Conservation (phyloP, 108 stramenopile genomes). For the Cyclotella kingstonii region DNA sequence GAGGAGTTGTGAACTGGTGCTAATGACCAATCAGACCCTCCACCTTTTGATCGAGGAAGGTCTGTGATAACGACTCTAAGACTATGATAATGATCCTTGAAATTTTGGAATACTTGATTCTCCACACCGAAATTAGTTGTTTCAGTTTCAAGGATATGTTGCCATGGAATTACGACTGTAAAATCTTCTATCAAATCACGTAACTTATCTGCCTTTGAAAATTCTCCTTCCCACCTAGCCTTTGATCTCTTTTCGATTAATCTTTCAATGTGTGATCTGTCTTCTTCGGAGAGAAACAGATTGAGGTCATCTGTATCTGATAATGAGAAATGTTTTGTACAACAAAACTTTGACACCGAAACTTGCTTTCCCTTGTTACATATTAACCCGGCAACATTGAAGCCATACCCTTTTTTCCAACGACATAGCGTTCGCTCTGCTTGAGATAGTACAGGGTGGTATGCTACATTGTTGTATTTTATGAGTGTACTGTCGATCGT, state of each 20-base stretch:
- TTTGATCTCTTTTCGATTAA: constrained; percentile 49
- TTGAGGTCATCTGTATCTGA: not conserved
- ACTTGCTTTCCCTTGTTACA: not conserved
- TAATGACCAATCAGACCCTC: constrained; percentile 56
- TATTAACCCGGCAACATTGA: too few relatives aligned
- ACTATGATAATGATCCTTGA: constrained; percentile 4
- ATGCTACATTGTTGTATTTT: too few relatives aligned
- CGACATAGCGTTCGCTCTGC: too few relatives aligned
- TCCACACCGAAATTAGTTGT: not conserved
- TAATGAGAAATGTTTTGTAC: not conserved
- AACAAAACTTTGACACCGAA: not conserved
- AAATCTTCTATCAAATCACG: constrained; percentile 33
- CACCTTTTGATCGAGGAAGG: constrained; percentile 55
- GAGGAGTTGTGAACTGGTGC: constrained; percentile 2
- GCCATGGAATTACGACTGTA: constrained; percentile 20
- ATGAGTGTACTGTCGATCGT: too few relatives aligned
- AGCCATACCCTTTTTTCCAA: too few relatives aligned
- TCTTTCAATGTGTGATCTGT: constrained; percentile 18
- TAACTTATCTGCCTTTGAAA: constrained; percentile 46
- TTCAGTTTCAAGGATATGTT: constrained; percentile 14
- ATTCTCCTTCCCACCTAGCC: constrained; percentile 61
- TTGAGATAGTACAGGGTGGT: too few relatives aligned
- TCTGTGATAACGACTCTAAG: constrained; percentile 50
- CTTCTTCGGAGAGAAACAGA: constrained; percentile 6
- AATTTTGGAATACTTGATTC: not conserved